Base-by-base conservation (phyloP, 257 asterid genomes). In the Ligustrum vulgare region DNA sequence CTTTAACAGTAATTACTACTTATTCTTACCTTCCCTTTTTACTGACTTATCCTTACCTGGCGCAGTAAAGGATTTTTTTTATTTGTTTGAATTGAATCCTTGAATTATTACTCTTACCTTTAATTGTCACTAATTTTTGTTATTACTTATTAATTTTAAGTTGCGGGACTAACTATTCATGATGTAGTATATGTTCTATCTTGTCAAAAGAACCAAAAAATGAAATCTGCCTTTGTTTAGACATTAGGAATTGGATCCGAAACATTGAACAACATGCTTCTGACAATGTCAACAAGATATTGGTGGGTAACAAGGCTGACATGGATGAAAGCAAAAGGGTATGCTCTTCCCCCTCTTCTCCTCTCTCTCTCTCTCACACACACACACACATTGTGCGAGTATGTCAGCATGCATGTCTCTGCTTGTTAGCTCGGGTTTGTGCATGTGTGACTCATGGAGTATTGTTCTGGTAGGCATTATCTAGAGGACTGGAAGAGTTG, bases 1-100 rank as follows among this genome's bases (percentile, higher is more conserved):
- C 71, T 92, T 92, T 81, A 89, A 89, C 85, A 92, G 92, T 89
- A 90, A 86, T 83, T 82, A 25, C 77, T 73, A 74, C 36, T 71
- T 54, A 13, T 70, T 72, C 71, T 13, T 75, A 13, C 41, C 64
- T 56, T 73, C 43, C 45, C 70, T 63, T 71, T 72, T n/a, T 41
- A 36, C 3, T 13, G 51, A 6, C 65, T 34, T 37, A 3, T 8
- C 33, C 41, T 45, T 43, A 20, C 13, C 5, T 51, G 23, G 23
- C 9, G 68, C 36, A 41, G 33, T 31, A 58, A 63, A 68, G 15
- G 25, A 22, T 20, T 8, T 20, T 36, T 70, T n/a, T 67, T 60
- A 15, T 31, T 28, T 37, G 60, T 51, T 16, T 51, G 62, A 13
- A 49, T 51, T n/a, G 62, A 51, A 51, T 51, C 62, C 23, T 51